Conservation (phyloP, 1,284 basidiomycete species). For the Cystobasidium pallidum region DNA sequence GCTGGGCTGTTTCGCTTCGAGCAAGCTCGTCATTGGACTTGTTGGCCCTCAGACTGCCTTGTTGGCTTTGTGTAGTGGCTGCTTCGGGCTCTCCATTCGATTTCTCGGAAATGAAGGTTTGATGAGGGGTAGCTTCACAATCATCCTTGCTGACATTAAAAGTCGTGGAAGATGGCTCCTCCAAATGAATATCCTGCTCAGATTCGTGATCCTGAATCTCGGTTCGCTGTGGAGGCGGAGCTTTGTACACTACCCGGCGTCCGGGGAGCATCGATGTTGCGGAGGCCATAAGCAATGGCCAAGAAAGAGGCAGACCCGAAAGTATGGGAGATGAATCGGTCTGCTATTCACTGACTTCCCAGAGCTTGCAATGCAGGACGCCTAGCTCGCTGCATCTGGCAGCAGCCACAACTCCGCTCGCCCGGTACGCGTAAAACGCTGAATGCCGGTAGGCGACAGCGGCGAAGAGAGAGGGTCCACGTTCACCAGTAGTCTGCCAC, state of each 20-base stretch:
- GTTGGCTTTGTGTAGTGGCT: background rate
- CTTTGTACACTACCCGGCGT: background rate
- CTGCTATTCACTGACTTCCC: too few relatives aligned
- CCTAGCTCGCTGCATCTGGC: background rate
- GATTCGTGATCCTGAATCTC: background rate
- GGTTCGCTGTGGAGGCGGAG: background rate
- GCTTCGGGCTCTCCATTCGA: background rate
- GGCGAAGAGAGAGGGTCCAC: background rate
- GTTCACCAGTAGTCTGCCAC: too few relatives aligned
- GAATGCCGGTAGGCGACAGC: background rate
- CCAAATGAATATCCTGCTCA: constrained; percentile 1
- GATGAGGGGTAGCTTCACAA: background rate
- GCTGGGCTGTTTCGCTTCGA: background rate
- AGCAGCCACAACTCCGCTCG: background rate
- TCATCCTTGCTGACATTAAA: background rate
- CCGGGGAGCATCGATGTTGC: background rate
- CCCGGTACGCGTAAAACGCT: too few relatives aligned
- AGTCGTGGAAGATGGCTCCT: background rate
- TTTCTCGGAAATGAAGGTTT: background rate
- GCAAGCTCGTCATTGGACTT: constrained; percentile 6
- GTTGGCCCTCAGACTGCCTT: too few relatives aligned
- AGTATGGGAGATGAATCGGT: too few relatives aligned
- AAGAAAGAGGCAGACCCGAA: too few relatives aligned
- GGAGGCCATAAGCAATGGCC: too few relatives aligned
- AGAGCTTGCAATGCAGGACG: too few relatives aligned